These are phyloP conservation scores for Angophora floribunda DNA, from an alignment of 345 rosid genomes.

Conservation along the genomic window DNA sequence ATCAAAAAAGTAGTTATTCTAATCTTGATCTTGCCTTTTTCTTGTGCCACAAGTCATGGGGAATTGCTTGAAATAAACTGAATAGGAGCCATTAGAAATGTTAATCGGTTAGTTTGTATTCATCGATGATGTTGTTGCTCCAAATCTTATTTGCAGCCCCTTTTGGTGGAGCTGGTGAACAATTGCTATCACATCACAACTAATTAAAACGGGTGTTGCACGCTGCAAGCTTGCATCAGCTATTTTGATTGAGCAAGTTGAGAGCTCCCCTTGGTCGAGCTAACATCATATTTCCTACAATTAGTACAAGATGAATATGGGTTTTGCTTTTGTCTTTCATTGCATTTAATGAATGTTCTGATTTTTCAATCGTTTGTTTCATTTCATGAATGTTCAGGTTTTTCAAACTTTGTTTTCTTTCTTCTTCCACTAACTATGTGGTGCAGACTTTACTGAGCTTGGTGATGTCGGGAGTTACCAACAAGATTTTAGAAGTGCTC, in stretches of 20 bases:
- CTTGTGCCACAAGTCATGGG: background rate
- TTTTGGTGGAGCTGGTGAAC: conserved; percentile 8
- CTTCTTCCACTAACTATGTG: conserved; percentile 32
- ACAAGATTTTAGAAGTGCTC: conserved; percentile 7
- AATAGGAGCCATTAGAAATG: background rate
- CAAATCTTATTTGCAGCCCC: conserved; percentile 3
- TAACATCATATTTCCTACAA: conserved; percentile 7
- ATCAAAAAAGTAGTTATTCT: no score
- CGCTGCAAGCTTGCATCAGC: conserved; percentile 18
- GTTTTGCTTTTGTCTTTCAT: background rate
- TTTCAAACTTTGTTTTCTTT: background rate
- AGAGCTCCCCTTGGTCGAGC: conserved; percentile 5
- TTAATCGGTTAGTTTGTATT: background rate
- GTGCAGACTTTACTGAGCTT: conserved; percentile 23
- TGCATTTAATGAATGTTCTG: background rate
- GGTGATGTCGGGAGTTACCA: background rate
- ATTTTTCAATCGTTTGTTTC: no score
- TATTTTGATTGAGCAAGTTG: background rate
- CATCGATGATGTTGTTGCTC: background rate
- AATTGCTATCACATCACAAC: conserved; percentile 19
- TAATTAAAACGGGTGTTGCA: conserved; percentile 29
- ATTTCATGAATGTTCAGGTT: background rate
- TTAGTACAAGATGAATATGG: conserved; percentile 13
- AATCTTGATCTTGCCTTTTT: no score
- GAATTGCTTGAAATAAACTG: no score